Evolutionary conservation across 192 early-diverging fungal species (phyloP).

Genomic region (Entophlyctis luteolus): DNA sequence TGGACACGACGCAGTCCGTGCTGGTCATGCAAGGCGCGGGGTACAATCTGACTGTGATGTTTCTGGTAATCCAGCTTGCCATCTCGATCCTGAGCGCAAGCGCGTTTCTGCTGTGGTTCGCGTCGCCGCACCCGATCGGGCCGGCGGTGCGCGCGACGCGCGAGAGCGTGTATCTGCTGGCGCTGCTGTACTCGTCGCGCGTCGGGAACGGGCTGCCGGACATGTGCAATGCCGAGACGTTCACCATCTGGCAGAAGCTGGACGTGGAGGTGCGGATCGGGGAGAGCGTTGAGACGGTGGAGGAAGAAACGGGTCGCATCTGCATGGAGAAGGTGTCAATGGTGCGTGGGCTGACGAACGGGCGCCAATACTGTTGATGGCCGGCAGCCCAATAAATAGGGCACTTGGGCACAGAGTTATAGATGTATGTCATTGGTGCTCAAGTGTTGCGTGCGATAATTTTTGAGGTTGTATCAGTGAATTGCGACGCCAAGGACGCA

Average conservation of each 20-base stretch:
- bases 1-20: neutral
- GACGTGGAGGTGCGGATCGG: conserved; percentile 5
- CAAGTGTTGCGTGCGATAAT: too few species aligned
- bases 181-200: neutral
- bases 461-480: too few species aligned
- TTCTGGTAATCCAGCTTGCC: neutral
- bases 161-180: conserved; percentile 13
- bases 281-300: neutral
- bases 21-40: neutral
- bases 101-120: neutral
- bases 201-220: neutral
- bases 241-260: conserved; percentile 19
- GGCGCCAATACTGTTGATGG: neutral
- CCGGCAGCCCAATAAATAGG: too few species aligned
- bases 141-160: conserved; percentile 12
- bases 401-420: too few species aligned
- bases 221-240: conserved; percentile 13
- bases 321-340: conserved; percentile 2
- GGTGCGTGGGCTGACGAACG: conserved; percentile 3
- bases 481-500: too few species aligned
- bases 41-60: neutral
- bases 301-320: conserved; percentile 4
- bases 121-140: neutral
- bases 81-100: neutral
- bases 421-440: too few species aligned